Conservation (phyloP, 768 basidiomycete species). For the Leucosporidium creatinivorum region DNA sequence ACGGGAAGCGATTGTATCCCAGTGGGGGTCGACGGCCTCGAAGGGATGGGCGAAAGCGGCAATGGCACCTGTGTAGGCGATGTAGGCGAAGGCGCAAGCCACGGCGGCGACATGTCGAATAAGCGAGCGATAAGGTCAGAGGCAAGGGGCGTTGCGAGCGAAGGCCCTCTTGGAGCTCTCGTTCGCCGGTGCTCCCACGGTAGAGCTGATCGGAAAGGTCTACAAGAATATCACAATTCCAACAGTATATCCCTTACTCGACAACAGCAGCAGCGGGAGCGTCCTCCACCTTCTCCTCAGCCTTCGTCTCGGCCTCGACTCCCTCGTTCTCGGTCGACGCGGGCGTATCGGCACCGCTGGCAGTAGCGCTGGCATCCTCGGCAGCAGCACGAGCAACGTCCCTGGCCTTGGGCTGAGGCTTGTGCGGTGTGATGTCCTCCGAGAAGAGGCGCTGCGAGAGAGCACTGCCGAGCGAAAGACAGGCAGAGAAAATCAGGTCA, state of each 20-base stretch:
- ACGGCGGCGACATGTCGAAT: no score
- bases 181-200: no score
- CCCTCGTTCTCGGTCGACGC: constrained; percentile 17
- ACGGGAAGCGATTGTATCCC: no score
- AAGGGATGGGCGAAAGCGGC: no score
- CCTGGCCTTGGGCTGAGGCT: constrained; percentile 16
- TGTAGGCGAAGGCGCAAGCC: no score
- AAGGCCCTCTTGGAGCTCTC: no score
- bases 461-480: constrained; percentile 52
- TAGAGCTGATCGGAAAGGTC: no score
- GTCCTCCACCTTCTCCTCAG: background rate
- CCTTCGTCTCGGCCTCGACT: constrained; percentile 25
- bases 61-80: no score
- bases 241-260: background rate
- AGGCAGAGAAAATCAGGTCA: background rate
- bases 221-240: no score
- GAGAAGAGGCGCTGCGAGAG: constrained; percentile 78
- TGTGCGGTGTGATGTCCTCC: constrained; percentile 58
- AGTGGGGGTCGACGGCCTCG: no score
- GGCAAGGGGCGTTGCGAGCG: no score
- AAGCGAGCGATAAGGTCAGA: no score
- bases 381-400: constrained; percentile 9
- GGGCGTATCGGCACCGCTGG: constrained; percentile 16
- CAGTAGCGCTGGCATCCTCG: constrained; percentile 24
- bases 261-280: background rate